These are phyloP conservation scores for Neobulgaria alba DNA, from an alignment of 2,329 filamentous ascomycete species.

Conservation along the genomic window DNA sequence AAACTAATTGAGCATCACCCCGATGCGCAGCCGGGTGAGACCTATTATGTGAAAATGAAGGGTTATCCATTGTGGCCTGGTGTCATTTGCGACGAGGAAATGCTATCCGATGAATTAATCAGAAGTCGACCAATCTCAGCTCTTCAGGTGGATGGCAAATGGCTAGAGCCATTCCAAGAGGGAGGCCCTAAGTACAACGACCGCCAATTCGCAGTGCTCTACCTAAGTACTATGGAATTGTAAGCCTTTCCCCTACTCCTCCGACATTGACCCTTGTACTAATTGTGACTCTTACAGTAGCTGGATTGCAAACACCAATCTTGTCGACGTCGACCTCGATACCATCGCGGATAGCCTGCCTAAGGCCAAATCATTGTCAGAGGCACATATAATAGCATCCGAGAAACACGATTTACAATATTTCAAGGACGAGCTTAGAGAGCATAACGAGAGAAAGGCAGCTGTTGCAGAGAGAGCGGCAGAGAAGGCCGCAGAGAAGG, in stretches of 20 bases:
- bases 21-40: constrained; percentile 81
- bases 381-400: constrained; percentile 72
- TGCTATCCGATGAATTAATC: constrained; percentile 74
- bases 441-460: constrained; percentile 59
- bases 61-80: constrained; percentile 92
- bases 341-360: constrained; percentile 64
- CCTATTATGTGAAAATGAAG: constrained; percentile 89
- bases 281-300: constrained; percentile 46
- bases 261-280: constrained; percentile 1
- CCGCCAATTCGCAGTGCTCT: constrained; percentile 91
- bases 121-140: constrained; percentile 78
- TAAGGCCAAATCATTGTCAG: constrained; percentile 68
- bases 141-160: constrained; percentile 71
- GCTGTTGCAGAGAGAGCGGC: constrained; percentile 40
- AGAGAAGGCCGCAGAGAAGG: constrained; percentile 38
- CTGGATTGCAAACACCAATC: constrained; percentile 81
- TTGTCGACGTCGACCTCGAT: constrained; percentile 68
- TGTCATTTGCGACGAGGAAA: constrained; percentile 87
- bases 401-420: constrained; percentile 69
- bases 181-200: constrained; percentile 80
- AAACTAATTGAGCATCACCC: constrained; percentile 63
- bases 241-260: constrained; percentile 44
- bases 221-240: constrained; percentile 93
- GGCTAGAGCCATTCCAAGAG: constrained; percentile 78
- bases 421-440: constrained; percentile 73